Percentiles rank a stretch among this genome's conserved stretches.
Evolutionary conservation across 148 eudicot genomes (phyloP).

Genomic region (Tetragonia tetragonoides): DNA sequence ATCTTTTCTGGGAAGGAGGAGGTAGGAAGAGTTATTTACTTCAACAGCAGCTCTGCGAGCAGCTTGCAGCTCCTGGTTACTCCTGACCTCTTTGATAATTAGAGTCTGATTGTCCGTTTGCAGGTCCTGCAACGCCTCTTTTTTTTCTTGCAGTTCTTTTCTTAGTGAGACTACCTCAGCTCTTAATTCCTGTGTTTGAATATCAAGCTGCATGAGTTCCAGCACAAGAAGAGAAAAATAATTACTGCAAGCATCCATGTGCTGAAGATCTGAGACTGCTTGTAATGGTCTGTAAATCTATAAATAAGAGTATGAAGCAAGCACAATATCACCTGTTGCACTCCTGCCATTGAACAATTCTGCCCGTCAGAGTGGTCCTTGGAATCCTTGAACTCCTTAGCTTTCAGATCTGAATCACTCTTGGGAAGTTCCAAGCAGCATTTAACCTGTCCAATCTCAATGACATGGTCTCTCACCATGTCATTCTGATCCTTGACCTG

Average conservation of each 20-base stretch:
- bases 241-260: not conserved
- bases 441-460: not conserved
- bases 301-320: not conserved
- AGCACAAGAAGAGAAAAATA: not conserved
- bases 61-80: slow-evolving; percentile 35
- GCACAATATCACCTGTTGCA: not conserved
- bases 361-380: not conserved
- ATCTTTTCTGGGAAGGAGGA: not conserved
- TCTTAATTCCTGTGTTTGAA: slow-evolving; percentile 13
- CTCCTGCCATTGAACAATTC: slow-evolving; percentile 12
- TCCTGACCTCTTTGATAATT: slow-evolving; percentile 28
- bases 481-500: slow-evolving; percentile 13
- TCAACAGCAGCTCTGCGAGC: slow-evolving; percentile 30
- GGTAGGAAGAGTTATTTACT: slow-evolving; percentile 1
- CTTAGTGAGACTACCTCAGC: slow-evolving; percentile 7
- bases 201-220: not conserved
- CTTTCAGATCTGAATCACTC: not conserved
- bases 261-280: not conserved
- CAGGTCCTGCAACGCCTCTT: slow-evolving; percentile 20
- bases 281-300: not conserved
- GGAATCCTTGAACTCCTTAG: not conserved
- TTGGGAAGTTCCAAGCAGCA: slow-evolving; percentile 6
- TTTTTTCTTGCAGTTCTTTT: slow-evolving; percentile 20
- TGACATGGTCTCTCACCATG: slow-evolving; percentile 5
- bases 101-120: slow-evolving; percentile 27